A percentile compares a stretch with the other conserved stretches of the same genome.
Conservation (phyloP, 2,329 filamentous ascomycete genomes). For the Nemania serpens region DNA sequence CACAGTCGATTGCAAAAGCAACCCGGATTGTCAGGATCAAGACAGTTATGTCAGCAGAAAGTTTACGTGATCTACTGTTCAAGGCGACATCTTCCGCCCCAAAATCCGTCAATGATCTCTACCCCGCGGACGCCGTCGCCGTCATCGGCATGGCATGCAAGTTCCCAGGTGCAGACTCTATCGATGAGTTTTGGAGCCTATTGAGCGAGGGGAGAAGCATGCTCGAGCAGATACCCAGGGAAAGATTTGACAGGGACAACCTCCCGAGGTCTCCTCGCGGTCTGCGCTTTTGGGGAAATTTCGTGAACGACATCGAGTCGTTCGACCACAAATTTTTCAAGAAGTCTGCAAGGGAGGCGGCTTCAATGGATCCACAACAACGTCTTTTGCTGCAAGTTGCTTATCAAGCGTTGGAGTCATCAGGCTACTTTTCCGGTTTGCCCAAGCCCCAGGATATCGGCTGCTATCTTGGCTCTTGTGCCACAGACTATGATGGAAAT, state of each 20-base stretch:
- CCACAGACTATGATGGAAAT: background rate
- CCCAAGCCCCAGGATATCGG: slow-evolving; percentile 36
- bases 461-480: slow-evolving; percentile 43
- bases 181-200: slow-evolving; percentile 43
- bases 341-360: slow-evolving; percentile 24
- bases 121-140: too few species aligned
- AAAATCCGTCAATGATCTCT: too few species aligned
- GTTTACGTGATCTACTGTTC: too few species aligned
- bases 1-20: too few species aligned
- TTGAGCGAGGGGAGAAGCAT: slow-evolving; percentile 37
- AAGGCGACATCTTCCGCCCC: too few species aligned
- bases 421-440: slow-evolving; percentile 31
- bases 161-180: slow-evolving; percentile 41
- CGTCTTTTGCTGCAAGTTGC: slow-evolving; percentile 24
- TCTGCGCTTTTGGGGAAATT: slow-evolving; percentile 27
- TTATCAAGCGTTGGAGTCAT: slow-evolving; percentile 36
- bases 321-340: slow-evolving; percentile 38
- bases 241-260: slow-evolving; percentile 34
- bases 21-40: too few species aligned
- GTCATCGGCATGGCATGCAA: slow-evolving; percentile 46
- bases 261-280: background rate
- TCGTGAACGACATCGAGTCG: slow-evolving; percentile 32
- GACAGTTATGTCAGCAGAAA: too few species aligned
- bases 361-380: slow-evolving; percentile 24
- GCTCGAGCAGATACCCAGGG: slow-evolving; percentile 25